These are phyloP conservation scores for Goffeauzyma gilvescens DNA, from an alignment of 768 basidiomycete species.

Conservation along the genomic window DNA sequence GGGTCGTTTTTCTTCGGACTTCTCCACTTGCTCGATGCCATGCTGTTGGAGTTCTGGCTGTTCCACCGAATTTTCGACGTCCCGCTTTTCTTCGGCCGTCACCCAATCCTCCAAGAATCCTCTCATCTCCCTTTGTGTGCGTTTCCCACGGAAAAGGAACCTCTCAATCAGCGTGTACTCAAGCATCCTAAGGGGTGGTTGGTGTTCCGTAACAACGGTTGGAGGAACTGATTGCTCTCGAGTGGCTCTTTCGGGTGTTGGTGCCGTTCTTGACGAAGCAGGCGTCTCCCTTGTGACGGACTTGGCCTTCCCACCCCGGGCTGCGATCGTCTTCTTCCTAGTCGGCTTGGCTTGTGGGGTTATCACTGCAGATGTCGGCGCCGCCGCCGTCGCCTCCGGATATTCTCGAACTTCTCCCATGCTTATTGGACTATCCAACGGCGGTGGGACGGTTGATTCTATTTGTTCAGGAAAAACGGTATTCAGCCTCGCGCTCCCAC, in stretches of 20 bases:
- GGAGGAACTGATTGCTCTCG: too few relatives aligned
- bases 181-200: too few relatives aligned
- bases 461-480: too few relatives aligned
- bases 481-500: too few relatives aligned
- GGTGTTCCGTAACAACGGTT: too few relatives aligned
- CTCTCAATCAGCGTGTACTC: too few relatives aligned
- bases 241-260: too few relatives aligned
- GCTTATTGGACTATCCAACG: too few relatives aligned
- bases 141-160: slow-evolving; percentile 11
- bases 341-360: slow-evolving; percentile 14
- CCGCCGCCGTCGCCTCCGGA: slow-evolving; percentile 1
- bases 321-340: slow-evolving; percentile 13
- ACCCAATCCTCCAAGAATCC: slow-evolving; percentile 23
- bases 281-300: neutral
- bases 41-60: neutral
- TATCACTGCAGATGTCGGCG: slow-evolving; percentile 12
- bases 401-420: neutral
- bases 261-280: neutral
- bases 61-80: neutral
- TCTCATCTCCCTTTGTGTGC: slow-evolving; percentile 14
- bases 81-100: slow-evolving; percentile 17
- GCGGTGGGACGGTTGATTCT: too few relatives aligned
- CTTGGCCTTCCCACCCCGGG: neutral
- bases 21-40: too few relatives aligned
- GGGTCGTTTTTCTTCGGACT: neutral